These are phyloP conservation scores for Grosmannia huntii DNA, from an alignment of 2,329 filamentous ascomycete genomes.

Conservation along the genomic window DNA sequence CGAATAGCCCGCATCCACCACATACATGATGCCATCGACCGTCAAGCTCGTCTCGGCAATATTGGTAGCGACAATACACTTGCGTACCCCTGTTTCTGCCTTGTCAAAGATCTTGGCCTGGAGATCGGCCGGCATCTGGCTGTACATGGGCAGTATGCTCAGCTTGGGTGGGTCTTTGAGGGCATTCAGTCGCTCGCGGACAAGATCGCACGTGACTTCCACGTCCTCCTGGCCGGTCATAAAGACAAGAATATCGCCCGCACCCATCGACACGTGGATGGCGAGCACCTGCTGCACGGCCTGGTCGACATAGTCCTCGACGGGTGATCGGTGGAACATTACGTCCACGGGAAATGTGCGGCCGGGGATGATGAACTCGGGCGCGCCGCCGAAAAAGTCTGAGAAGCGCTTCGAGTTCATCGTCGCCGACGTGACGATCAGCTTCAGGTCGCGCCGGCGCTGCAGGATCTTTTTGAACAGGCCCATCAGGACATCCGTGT, in stretches of 20 bases:
- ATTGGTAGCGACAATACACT: constrained; percentile 96
- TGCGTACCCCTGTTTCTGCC: constrained; percentile 78
- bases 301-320: constrained; percentile 95
- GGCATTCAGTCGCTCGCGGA: constrained; percentile 74
- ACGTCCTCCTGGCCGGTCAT: constrained; percentile 99
- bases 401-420: constrained; percentile 98
- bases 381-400: constrained; percentile 88
- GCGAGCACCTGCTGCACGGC: constrained; percentile 91
- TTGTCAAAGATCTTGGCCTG: constrained; percentile 97
- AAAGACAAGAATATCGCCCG: constrained; percentile 91
- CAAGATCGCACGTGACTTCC: constrained; percentile 85
- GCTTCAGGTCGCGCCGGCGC: constrained; percentile 76
- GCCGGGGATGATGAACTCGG: constrained; percentile 92
- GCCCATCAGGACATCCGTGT: constrained; percentile 95
- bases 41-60: constrained; percentile 97
- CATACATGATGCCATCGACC: constrained; percentile 98
- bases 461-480: constrained; percentile 94
- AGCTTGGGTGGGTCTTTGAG: constrained; percentile 92
- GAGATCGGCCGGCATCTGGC: constrained; percentile 96
- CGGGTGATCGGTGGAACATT: constrained; percentile 86
- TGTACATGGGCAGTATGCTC: constrained; percentile 94
- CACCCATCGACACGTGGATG: constrained; percentile 89
- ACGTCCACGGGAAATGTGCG: constrained; percentile 95
- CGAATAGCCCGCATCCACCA: constrained; percentile 90
- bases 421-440: constrained; percentile 95